A percentile compares a stretch with the other conserved stretches of the same genome.
Conservation (phyloP, 805 yeast species). For the Myxozyma mucilagina region DNA sequence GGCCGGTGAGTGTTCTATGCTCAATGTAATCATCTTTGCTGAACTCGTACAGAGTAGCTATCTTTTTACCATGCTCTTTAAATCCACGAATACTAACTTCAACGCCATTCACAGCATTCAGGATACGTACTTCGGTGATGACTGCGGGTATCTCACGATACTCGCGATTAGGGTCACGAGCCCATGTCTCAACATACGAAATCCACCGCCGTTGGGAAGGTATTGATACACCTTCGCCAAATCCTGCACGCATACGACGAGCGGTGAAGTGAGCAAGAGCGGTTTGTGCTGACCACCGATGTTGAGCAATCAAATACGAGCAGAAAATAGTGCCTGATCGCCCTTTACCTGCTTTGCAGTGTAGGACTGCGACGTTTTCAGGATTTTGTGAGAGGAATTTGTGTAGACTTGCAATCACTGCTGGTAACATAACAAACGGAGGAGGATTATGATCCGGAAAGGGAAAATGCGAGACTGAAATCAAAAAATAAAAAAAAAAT, state of each 20-base stretch:
- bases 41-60: constrained; percentile 24
- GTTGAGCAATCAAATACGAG: constrained; percentile 63
- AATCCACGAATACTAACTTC: constrained; percentile 31
- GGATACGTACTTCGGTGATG: constrained; percentile 29
- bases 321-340: constrained; percentile 77
- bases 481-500: not conserved
- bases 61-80: constrained; percentile 25
- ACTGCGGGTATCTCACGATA: constrained; percentile 30
- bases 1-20: not conserved
- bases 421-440: constrained; percentile 53
- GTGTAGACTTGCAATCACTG: constrained; percentile 49
- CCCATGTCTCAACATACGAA: constrained; percentile 52
- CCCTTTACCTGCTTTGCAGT: constrained; percentile 92
- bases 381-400: constrained; percentile 43
- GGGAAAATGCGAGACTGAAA: constrained; percentile 49
- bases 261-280: constrained; percentile 57
- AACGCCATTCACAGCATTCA: constrained; percentile 31
- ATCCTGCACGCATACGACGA: constrained; percentile 56
- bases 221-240: constrained; percentile 71
- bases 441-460: constrained; percentile 82
- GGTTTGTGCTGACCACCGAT: constrained; percentile 43
- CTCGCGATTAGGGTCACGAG: constrained; percentile 26
- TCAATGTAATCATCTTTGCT: constrained; percentile 14
- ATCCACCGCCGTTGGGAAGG: constrained; percentile 67
- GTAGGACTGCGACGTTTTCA: constrained; percentile 63